A percentile compares a stretch with the other conserved stretches of the same genome.
phyloP scores from a whole-genome alignment of 106 monocot genomes.

The Acanthochlamys bracteata region DNA sequence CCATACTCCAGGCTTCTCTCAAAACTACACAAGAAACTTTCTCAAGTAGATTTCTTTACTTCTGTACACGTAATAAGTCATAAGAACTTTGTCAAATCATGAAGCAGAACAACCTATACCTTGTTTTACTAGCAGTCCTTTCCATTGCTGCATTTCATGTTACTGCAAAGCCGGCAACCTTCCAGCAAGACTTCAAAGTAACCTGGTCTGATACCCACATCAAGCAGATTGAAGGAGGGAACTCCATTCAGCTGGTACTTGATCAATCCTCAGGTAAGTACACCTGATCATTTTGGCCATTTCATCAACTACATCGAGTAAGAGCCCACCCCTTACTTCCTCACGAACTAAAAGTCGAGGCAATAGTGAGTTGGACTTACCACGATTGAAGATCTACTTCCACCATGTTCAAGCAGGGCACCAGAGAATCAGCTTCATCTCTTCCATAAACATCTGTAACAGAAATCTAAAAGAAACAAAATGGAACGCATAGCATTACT shows the following conservation, averaged over 20 bases:
- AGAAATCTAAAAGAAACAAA: no score
- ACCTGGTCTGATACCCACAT: conserved; percentile 34
- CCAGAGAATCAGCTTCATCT: not conserved
- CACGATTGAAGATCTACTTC: no score
- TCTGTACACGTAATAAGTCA: not conserved
- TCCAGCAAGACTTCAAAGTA: conserved; percentile 17
- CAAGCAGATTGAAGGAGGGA: conserved; percentile 15
- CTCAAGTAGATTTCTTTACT: not conserved
- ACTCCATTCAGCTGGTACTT: conserved; percentile 21
- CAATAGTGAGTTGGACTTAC: no score
- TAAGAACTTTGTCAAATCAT: not conserved
- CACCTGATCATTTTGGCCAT: not conserved
- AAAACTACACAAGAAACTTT: not conserved
- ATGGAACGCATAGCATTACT: no score
- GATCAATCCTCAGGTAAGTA: conserved; percentile 26
- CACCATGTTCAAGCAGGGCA: no score
- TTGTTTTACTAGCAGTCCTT: not conserved
- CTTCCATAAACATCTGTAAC: no score
- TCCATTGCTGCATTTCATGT: not conserved
- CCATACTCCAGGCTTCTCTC: not conserved
- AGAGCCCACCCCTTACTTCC: no score
- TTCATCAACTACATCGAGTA: not conserved
- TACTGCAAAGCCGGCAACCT: conserved; percentile 19
- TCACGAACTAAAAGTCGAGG: no score
- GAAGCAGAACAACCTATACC: not conserved